A percentile compares a stretch with the other conserved stretches of the same genome.
Evolutionary conservation across 345 rosid species (phyloP).

Genomic region (Barbarea vulgaris): DNA sequence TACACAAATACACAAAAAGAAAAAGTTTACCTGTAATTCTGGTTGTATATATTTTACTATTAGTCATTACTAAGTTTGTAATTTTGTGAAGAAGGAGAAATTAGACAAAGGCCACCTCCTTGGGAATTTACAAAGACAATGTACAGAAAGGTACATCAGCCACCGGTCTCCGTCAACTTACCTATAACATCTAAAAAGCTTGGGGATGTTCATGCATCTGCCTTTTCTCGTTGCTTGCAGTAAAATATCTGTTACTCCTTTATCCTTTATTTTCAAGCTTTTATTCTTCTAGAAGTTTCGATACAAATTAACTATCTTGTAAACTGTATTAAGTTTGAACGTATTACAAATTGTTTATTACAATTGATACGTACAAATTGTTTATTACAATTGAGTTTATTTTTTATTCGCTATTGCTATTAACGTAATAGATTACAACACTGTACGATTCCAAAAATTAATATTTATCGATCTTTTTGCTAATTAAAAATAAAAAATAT

Average conservation of each 20-base stretch:
- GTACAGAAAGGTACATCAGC: conserved; percentile 41
- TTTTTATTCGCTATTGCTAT: not conserved
- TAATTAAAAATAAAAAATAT: not conserved
- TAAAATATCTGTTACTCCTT: conserved; percentile 17
- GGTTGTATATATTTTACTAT: not conserved
- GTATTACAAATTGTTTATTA: no score
- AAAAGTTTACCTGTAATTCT: not conserved
- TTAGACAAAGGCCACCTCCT: conserved; percentile 12
- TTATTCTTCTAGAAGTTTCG: conserved; percentile 21
- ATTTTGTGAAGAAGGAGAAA: not conserved
- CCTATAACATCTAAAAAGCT: conserved; percentile 31
- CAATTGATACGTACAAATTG: no score
- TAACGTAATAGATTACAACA: not conserved
- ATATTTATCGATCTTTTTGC: not conserved
- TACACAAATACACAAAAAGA: not conserved
- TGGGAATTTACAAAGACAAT: conserved; percentile 34
- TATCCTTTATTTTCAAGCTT: not conserved
- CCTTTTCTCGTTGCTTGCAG: conserved; percentile 34
- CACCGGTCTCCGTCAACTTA: conserved; percentile 33
- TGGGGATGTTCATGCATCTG: conserved; percentile 41
- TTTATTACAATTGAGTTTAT: not conserved
- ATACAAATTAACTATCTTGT: not conserved
- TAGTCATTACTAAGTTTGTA: conserved; percentile 8
- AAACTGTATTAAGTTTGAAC: not conserved
- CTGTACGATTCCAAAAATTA: not conserved